Evolutionary conservation across 108 stramenopile genomes (phyloP), one percentile per base, ranked within the genome.

Genomic region (Aurantiochytrium sp.): DNA sequence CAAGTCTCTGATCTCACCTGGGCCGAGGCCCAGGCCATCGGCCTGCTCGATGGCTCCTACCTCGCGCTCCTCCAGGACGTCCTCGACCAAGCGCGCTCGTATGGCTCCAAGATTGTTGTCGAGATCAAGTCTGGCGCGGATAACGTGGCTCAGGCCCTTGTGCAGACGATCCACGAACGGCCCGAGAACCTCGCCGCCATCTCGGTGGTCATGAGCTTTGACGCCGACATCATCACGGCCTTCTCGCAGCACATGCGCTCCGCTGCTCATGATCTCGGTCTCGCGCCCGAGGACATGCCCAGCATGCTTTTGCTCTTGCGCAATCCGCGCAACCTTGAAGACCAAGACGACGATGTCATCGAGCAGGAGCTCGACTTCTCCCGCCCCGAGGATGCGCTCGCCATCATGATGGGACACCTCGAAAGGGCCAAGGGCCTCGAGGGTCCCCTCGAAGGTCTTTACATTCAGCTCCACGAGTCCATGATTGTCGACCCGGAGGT

Each of bases 121-220:
- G 76, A 83, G n/a, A 53, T 83, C 5, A 83, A 83, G 76, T 83
- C 76, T 4, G 76, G 76, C 76, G 76, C 76, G 43, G 51, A 53
- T 35, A 53, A 53, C 28, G 76, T 83, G 10, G 45, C 76, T 12
- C 43, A 47, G n/a, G 76, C 76, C 49, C 76, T 83, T 3, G 45
- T 23, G 16, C 45, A 53, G 14, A 21, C 2, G n/a, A 12, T 83
- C 10, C 25, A 6, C 23, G 18, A 83, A 18, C 12, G n/a, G 43
- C 76, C 76, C 49, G n/a, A 53, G 51, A 19, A 53, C 49, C 76
- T 83, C 76, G 4, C 4, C n/a, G 49, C 12, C 51, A 53, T 83
- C 49, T 47, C 76, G 8, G 76, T 83, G 3, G 76, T 83, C 49
- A 83, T 83, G 76, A 83, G 76, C 76, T 83, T 83, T 53, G 76